Percentiles rank a stretch among this genome's conserved stretches.
These are phyloP conservation scores for Penicillium ucsense DNA, from an alignment of 495 filamentous ascomycete species.

Conservation along the genomic window DNA sequence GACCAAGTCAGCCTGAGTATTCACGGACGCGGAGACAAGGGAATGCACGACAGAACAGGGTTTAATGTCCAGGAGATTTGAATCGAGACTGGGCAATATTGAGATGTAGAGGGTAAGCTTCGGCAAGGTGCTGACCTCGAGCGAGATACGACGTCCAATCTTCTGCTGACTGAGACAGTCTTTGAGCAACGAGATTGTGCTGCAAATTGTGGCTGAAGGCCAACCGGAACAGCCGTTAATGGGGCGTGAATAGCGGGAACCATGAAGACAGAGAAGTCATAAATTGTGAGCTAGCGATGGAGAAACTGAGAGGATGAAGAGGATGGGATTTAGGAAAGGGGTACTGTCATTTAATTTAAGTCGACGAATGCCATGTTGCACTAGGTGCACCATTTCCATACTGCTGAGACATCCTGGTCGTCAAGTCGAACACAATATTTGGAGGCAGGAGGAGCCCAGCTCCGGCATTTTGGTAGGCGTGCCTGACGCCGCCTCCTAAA, in stretches of 20 bases:
- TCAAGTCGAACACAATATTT: constrained; percentile 10
- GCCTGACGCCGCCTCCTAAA: constrained; percentile 16
- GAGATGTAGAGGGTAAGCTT: too few relatives aligned
- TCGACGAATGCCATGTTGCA: too few relatives aligned
- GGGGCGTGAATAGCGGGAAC: constrained; percentile 24
- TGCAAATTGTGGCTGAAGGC: constrained; percentile 26
- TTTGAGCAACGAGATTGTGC: constrained; percentile 22
- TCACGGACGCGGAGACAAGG: not conserved
- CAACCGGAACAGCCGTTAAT: constrained; percentile 22
- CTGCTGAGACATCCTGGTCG: not conserved
- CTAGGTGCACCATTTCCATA: too few relatives aligned
- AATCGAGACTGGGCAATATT: too few relatives aligned
- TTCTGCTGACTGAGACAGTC: constrained; percentile 22
- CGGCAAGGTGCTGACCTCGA: constrained; percentile 29
- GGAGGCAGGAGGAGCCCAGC: constrained; percentile 2
- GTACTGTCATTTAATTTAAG: too few relatives aligned
- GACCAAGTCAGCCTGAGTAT: too few relatives aligned
- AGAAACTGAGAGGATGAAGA: constrained; percentile 1
- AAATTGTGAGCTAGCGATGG: not conserved
- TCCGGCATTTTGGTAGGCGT: constrained; percentile 8
- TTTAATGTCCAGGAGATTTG: constrained; percentile 1
- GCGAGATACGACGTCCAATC: constrained; percentile 31
- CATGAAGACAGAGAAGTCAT: constrained; percentile 18
- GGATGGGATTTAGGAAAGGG: not conserved
- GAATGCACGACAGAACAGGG: not conserved